Base-by-base conservation (phyloP, 1,284 basidiomycete species). In the Mycosarcoma mackinlayi region DNA sequence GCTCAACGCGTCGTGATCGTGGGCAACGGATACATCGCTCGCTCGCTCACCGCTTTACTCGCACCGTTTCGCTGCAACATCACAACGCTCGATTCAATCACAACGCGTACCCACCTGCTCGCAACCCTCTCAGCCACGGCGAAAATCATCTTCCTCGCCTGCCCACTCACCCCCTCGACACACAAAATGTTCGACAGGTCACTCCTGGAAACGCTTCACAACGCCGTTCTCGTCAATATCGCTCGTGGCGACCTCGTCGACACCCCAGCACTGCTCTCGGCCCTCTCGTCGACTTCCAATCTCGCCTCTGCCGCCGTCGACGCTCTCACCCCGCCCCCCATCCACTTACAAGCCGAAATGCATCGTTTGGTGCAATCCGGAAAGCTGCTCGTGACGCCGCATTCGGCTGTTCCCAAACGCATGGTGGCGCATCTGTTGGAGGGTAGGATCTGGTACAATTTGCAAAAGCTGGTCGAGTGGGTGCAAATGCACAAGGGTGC, bases 221-320 rank as follows among this genome's bases (percentile, higher is more conserved):
- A 24, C 13, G 34, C 64, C 3, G 16, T 66, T 0, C 56, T 76
- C 1, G 39, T 79, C 66, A 80, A 79, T 45, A 47, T 76, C 2
- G 68, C 72, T 0, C 59, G 85, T 60, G 85, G 85, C 3, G 84
- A 92, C 1, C 84, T 96, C 16, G 90, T 98, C 14, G 91, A 97
- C 81, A 78, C 74, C 0, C 88, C 91, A 34, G 93, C 93, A 10
- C 87, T 98, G 9, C 89, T 90, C 3, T 87, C 86, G 63, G 93
- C 94, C 0, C 84, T 97, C 39, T 84, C 85, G 47, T 87, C 89
- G 59, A 87, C 87, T 1, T n/a, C n/a, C n/a, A 88, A 89, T 87
- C 89, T 97, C 31, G 94, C 90, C 86, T 93, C 89, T 21, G 94
- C 94, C 0, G 94, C 92, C 0, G 76, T 97, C 7, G 94, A 98